Base-by-base conservation (phyloP, 2,329 filamentous ascomycete species). In the Colletotrichum abscissum region DNA sequence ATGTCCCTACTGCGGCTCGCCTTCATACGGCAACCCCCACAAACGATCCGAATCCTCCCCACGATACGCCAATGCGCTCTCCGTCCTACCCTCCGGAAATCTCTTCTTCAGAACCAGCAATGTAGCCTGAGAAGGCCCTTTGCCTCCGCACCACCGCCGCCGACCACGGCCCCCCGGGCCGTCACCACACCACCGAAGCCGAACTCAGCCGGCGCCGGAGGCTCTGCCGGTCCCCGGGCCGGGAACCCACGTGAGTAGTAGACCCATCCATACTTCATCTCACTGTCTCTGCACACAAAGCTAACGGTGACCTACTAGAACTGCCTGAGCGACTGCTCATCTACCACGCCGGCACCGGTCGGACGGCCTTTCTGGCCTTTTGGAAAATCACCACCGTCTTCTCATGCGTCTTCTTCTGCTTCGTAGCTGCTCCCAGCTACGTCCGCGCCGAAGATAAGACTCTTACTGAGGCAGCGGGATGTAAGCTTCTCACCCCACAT, bases 351-450 rank as follows among this genome's bases (percentile, higher is more conserved):
- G 93, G 94, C 65, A 92, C 90, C 0, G 87, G 88, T 9, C 88
- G 90, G 71, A 92, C 89, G 35, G 89, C 91, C 7, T 92, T 93
- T 76, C 83, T 96, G 58, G 93, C 92, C 62, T 89, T 91, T 78
- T 81, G 94, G 74, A 94, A 95, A 78, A 83, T 96, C 69, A 91
- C 91, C 1, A 92, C 92, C 3, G 87, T 97, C 54, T 90, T 95
- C 74, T 81, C 93, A 52, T 92, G 92, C 69, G 88, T 87, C 26
- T 90, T 93, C 76, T 94, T 94, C 77, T 87, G 86, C 75, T 82
- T 92, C 64, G 83, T 94, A 30, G 86, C 92, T 63, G 90, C 89
- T 0, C 93, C 93, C 0, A 83, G 86, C 24, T 92, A 91, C 76
- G 67, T 85, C n/a, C 81, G 83, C 26, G 82, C 83, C 3, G 83